A percentile compares a stretch with the other conserved stretches of the same genome.
These are phyloP conservation scores for Parathielavia appendiculata DNA, from an alignment of 495 filamentous ascomycete genomes.

Conservation along the genomic window DNA sequence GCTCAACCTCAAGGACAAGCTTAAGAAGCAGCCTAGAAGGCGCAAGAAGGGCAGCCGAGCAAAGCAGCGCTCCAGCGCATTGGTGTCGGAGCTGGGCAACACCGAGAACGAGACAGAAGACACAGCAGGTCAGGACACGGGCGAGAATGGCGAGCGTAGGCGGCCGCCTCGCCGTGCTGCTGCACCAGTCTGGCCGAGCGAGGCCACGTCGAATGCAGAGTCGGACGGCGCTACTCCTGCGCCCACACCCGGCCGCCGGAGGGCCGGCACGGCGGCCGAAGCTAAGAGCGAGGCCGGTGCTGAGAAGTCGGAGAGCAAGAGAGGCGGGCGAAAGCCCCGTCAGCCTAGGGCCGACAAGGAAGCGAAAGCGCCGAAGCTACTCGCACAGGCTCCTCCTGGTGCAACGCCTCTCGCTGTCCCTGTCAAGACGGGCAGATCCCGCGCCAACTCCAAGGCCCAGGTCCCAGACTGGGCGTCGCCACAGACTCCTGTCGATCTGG, in stretches of 20 bases:
- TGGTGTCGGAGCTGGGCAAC: slow-evolving; percentile 69
- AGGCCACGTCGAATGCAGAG: slow-evolving; percentile 45
- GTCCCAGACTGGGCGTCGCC: slow-evolving; percentile 36
- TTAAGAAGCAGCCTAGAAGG: slow-evolving; percentile 65
- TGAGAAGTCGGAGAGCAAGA: slow-evolving; percentile 52
- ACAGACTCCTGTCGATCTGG: slow-evolving; percentile 33
- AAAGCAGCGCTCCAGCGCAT: slow-evolving; percentile 66
- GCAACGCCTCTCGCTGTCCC: slow-evolving; percentile 34
- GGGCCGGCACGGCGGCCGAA: slow-evolving; percentile 35
- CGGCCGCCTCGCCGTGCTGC: slow-evolving; percentile 49
- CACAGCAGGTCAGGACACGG: slow-evolving; percentile 36
- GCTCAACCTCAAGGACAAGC: slow-evolving; percentile 78
- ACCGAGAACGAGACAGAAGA: slow-evolving; percentile 53
- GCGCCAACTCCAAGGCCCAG: slow-evolving; percentile 42
- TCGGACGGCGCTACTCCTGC: slow-evolving; percentile 51
- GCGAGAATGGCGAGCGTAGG: slow-evolving; percentile 48
- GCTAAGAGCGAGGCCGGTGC: slow-evolving; percentile 46
- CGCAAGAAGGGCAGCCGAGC: slow-evolving; percentile 49
- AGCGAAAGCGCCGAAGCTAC: slow-evolving; percentile 25
- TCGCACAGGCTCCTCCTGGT: slow-evolving; percentile 39
- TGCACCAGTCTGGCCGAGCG: slow-evolving; percentile 47
- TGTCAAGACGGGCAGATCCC: slow-evolving; percentile 39
- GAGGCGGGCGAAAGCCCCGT: slow-evolving; percentile 41
- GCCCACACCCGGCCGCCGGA: slow-evolving; percentile 48
- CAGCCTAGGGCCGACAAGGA: slow-evolving; percentile 42